Conservation (phyloP, 179 eudicot species). For the Silene noctiflora region DNA sequence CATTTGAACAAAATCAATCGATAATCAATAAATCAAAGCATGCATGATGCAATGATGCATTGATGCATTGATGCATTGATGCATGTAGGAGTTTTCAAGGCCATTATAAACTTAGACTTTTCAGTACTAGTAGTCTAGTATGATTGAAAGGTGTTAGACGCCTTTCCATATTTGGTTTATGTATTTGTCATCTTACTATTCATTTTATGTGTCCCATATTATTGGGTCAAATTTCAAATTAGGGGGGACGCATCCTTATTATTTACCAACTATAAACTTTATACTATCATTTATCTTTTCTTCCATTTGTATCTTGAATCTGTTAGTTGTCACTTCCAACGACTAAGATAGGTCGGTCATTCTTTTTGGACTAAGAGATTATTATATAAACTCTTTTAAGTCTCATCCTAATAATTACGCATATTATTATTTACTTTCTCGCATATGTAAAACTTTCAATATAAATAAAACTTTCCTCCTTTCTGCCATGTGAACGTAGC, state of each 20-base stretch:
- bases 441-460: no score
- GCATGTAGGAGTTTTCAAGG: background rate
- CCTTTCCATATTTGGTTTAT: conserved; percentile 22
- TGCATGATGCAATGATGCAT: no score
- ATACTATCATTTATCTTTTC: background rate
- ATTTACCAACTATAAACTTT: background rate
- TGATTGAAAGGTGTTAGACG: conserved; percentile 22
- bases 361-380: no score
- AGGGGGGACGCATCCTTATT: conserved; percentile 15
- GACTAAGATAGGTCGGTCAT: no score
- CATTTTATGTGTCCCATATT: conserved; percentile 4
- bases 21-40: background rate
- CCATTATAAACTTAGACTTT: background rate
- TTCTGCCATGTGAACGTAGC: no score
- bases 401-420: no score
- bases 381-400: no score
- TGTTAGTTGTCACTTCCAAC: no score
- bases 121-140: background rate
- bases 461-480: no score
- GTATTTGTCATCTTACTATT: conserved; percentile 12
- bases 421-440: no score
- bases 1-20: background rate
- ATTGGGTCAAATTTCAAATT: conserved; percentile 8
- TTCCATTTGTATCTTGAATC: no score
- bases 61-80: no score